phyloP scores from a whole-genome alignment of 805 yeast genomes.

The Lachancea kluyveri region DNA sequence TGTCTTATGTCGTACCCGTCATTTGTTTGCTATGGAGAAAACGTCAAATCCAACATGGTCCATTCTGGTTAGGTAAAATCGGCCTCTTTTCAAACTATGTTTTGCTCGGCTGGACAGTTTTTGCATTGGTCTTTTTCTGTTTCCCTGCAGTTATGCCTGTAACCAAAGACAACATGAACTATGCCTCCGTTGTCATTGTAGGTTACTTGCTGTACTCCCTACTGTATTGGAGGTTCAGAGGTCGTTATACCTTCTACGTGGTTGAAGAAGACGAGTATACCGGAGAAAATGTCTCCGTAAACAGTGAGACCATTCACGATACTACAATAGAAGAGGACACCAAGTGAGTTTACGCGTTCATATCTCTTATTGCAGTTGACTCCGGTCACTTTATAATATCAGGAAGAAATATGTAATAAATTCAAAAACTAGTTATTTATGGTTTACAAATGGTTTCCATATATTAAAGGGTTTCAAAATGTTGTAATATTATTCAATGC shows the following conservation, averaged over 20 bases:
- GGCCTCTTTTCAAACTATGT: slow-evolving; percentile 49
- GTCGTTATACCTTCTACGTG: slow-evolving; percentile 29
- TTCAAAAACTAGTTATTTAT: no score
- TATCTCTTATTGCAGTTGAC: no score
- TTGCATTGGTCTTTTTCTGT: slow-evolving; percentile 54
- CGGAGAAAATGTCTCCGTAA: not conserved
- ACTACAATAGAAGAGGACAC: no score
- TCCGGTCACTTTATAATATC: no score
- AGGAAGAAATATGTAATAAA: no score
- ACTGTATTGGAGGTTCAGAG: slow-evolving; percentile 47
- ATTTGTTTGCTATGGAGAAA: slow-evolving; percentile 40
- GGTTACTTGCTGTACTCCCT: slow-evolving; percentile 41
- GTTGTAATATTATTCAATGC: no score
- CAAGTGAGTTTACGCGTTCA: no score
- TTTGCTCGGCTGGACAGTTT: slow-evolving; percentile 49
- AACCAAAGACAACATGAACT: slow-evolving; percentile 57
- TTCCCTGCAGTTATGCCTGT: slow-evolving; percentile 64
- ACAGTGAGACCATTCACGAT: no score
- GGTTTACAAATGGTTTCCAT: no score
- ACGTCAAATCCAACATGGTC: slow-evolving; percentile 48
- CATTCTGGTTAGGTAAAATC: slow-evolving; percentile 56
- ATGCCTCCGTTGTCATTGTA: slow-evolving; percentile 50
- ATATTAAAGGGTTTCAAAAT: no score
- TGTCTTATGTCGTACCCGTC: slow-evolving; percentile 56
- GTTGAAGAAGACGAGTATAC: slow-evolving; percentile 23